Conservation (phyloP, 768 basidiomycete genomes). For the Naganishia kalamii region DNA sequence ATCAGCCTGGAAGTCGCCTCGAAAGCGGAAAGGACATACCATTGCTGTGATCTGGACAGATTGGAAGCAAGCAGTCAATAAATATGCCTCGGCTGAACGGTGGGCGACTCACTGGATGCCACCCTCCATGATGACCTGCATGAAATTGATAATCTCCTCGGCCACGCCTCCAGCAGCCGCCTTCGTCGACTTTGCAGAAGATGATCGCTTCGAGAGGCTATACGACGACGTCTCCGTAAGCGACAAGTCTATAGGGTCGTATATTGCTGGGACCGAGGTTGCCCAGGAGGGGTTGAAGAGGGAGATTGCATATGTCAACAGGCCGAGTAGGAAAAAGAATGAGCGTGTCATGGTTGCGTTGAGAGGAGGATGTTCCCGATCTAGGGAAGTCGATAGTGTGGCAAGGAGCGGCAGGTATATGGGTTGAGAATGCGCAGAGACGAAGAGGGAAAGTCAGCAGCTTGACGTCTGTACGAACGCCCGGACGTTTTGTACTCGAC, state of each 20-base stretch:
- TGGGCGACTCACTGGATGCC: neutral
- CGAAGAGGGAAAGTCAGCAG: neutral
- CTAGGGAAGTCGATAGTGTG: neutral
- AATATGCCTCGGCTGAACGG: too few species aligned
- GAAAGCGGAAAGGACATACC: neutral
- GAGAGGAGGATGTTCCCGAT: too few species aligned
- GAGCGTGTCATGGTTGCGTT: conserved; percentile 7
- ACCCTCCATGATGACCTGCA: conserved; percentile 8
- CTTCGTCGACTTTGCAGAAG: neutral
- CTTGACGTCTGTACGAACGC: neutral
- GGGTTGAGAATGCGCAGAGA: neutral
- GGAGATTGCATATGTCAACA: neutral
- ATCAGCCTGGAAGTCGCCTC: neutral
- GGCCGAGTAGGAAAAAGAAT: neutral
- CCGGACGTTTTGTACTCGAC: neutral
- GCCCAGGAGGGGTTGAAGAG: neutral
- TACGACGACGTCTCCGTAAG: neutral
- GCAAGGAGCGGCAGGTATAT: neutral
- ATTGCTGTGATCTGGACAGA: conserved; percentile 6
- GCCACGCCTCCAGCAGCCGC: neutral
- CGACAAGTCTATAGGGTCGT: neutral
- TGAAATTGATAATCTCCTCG: neutral
- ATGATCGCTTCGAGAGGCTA: neutral
- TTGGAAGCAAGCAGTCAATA: neutral
- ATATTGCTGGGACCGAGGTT: neutral